Percentiles rank a stretch among this genome's conserved stretches.
These are phyloP conservation scores for Lipomyces anomalus DNA, from an alignment of 805 yeast genomes.

Conservation along the genomic window DNA sequence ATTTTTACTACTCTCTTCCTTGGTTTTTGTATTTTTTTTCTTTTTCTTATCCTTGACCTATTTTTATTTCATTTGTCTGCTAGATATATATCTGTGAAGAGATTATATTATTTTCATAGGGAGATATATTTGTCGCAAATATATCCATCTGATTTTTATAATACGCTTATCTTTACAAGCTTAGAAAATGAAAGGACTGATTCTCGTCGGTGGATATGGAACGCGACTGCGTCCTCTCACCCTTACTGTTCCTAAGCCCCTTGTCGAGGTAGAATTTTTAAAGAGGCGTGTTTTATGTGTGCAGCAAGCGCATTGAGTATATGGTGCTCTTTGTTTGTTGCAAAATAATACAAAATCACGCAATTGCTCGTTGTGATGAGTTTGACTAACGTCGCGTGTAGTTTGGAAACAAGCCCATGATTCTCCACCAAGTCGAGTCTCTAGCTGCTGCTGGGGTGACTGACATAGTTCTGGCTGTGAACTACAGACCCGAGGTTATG, in stretches of 20 bases:
- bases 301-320: no score
- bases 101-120: no score
- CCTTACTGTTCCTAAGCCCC: slow-evolving; percentile 31
- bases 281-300: not conserved
- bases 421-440: slow-evolving; percentile 96
- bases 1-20: slow-evolving; percentile 2
- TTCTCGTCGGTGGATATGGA: slow-evolving; percentile 99
- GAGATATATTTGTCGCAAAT: no score
- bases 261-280: slow-evolving; percentile 26
- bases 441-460: slow-evolving; percentile 97
- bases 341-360: no score
- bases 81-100: not conserved
- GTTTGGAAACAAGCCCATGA: slow-evolving; percentile 99
- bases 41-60: not conserved
- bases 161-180: no score
- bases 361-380: not conserved
- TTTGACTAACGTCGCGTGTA: slow-evolving; percentile 29
- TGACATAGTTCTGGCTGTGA: slow-evolving; percentile 96
- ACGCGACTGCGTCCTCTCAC: slow-evolving; percentile 96
- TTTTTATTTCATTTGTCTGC: slow-evolving; percentile 1
- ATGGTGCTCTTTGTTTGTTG: not conserved
- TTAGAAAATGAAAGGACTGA: slow-evolving; percentile 42
- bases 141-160: no score
- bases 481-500: slow-evolving; percentile 99
- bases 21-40: not conserved